phyloP scores from a whole-genome alignment of 371 early-diverging fungal species.

The Mortierella sp. region DNA sequence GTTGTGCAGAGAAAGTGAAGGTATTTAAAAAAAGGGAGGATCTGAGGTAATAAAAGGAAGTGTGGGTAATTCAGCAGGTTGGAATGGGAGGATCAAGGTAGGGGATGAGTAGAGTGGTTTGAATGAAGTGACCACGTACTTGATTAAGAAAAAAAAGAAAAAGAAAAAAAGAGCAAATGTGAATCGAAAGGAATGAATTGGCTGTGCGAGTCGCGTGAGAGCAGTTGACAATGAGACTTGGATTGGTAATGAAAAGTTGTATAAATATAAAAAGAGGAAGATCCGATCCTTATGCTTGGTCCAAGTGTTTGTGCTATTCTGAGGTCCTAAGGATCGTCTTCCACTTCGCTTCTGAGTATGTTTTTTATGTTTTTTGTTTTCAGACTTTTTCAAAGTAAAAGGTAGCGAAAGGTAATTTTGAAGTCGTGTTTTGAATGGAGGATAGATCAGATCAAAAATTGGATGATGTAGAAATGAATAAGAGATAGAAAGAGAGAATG shows the following conservation, averaged over 20 bases:
- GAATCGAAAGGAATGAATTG: slow-evolving; percentile 5
- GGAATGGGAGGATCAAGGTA: not conserved
- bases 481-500: not conserved
- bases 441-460: slow-evolving; percentile 9
- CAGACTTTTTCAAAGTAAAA: not conserved
- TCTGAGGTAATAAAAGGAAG: not conserved
- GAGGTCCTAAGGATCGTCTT: not conserved
- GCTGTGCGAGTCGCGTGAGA: slow-evolving; percentile 13
- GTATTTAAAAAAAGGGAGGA: not conserved
- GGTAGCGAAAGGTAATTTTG: not conserved
- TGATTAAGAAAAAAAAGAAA: not conserved
- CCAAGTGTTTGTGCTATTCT: not conserved
- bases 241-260: not conserved
- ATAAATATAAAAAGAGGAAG: not conserved
- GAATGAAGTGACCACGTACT: not conserved
- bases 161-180: not conserved
- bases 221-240: slow-evolving; percentile 11
- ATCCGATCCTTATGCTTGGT: not conserved
- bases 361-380: slow-evolving; percentile 2
- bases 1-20: not conserved
- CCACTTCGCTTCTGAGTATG: too few species aligned
- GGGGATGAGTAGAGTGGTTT: not conserved
- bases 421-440: not conserved
- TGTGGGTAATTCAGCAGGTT: not conserved
- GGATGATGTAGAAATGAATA: not conserved